These are phyloP conservation scores for Phaeodactylum tricornutum DNA, from an alignment of 108 stramenopile species.

Conservation along the genomic window DNA sequence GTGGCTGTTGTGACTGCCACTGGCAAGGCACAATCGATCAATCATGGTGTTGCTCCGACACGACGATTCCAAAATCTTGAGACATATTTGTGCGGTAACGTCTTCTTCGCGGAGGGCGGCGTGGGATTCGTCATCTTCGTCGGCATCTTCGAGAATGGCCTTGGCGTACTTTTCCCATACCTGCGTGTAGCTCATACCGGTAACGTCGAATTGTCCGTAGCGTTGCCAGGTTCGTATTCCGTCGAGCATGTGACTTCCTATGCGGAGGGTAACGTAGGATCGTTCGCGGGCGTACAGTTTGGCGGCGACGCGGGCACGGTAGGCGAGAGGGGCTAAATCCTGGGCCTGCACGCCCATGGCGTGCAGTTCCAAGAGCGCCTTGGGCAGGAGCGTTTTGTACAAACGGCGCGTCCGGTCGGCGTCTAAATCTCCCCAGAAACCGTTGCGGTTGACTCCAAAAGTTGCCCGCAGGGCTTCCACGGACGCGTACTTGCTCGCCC, in stretches of 20 bases:
- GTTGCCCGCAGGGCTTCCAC: conserved; percentile 53
- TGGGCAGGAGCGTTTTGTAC: conserved; percentile 44
- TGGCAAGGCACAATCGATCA: conserved; percentile 62
- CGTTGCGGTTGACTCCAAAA: conserved; percentile 78
- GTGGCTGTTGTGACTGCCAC: no score
- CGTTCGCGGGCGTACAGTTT: conserved; percentile 88
- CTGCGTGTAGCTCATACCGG: conserved; percentile 87
- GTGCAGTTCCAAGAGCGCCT: not conserved
- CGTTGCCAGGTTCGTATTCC: conserved; percentile 68
- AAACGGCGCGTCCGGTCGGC: conserved; percentile 54
- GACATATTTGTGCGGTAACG: conserved; percentile 64
- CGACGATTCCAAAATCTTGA: conserved; percentile 81
- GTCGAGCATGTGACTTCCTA: conserved; percentile 74
- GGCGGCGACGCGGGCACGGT: conserved; percentile 82
- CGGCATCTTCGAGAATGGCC: conserved; percentile 27
- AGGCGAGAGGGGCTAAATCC: conserved; percentile 84
- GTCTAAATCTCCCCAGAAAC: conserved; percentile 81
- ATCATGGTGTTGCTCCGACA: conserved; percentile 80
- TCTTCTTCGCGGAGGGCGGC: no score
- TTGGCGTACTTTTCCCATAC: conserved; percentile 84
- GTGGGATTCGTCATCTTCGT: conserved; percentile 38
- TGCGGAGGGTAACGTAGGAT: conserved; percentile 57
- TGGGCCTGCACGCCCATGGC: conserved; percentile 24
- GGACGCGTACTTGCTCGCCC: conserved; percentile 69
- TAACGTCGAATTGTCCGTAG: conserved; percentile 67